These are phyloP conservation scores for Ormosia semicastrata DNA, from an alignment of 306 rosid species.

Conservation along the genomic window DNA sequence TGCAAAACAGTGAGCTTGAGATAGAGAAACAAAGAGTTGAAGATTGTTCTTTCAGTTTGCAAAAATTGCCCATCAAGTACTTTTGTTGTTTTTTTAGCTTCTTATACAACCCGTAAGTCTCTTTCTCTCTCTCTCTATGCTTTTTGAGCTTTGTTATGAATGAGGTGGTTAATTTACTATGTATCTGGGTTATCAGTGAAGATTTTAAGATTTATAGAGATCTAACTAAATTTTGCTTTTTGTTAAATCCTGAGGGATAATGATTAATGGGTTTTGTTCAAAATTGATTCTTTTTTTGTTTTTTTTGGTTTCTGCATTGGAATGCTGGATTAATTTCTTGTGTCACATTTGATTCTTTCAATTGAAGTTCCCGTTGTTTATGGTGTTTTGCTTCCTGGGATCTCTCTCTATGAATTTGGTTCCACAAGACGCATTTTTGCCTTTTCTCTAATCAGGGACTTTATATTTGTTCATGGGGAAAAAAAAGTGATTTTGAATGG, in stretches of 20 bases:
- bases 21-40: conserved; percentile 31
- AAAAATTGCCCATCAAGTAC: conserved; percentile 48
- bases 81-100: conserved; percentile 33
- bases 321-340: conserved; percentile 9
- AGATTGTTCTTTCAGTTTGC: conserved; percentile 32
- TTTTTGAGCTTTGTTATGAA: conserved; percentile 3
- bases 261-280: conserved; percentile 20
- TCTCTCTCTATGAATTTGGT: conserved; percentile 26
- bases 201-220: conserved; percentile 21
- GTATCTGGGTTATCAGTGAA: not conserved
- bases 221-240: conserved; percentile 23
- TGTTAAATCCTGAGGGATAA: not conserved
- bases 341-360: conserved; percentile 10
- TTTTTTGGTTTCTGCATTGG: conserved; percentile 8
- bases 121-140: not conserved
- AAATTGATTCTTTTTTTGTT: not conserved
- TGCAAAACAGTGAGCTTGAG: conserved; percentile 16
- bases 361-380: conserved; percentile 14
- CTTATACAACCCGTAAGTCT: conserved; percentile 60
- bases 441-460: not conserved
- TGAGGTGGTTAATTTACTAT: not conserved
- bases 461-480: not conserved
- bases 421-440: conserved; percentile 10
- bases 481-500: conserved; percentile 29
- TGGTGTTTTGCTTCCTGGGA: conserved; percentile 30